A percentile compares a stretch with the other conserved stretches of the same genome.
phyloP scores from a whole-genome alignment of 371 early-diverging fungal genomes.

The Mortierella sp. region DNA sequence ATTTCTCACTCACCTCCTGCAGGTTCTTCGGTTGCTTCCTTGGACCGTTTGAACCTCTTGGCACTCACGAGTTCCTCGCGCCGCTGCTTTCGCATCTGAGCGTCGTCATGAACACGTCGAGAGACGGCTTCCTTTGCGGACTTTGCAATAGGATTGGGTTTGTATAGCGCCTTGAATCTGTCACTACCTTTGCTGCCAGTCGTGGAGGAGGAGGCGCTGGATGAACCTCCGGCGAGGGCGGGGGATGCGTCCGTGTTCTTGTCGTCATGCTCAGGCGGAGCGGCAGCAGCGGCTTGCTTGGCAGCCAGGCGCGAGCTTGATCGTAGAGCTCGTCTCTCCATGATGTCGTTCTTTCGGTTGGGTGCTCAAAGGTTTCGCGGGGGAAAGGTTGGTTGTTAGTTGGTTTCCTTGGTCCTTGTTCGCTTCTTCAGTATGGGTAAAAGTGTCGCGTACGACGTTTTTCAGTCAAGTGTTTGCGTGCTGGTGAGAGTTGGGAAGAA shows the following conservation, averaged over 20 bases:
- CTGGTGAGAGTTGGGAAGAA: no score
- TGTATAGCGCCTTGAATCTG: conserved; percentile 38
- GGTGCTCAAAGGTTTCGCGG: no score
- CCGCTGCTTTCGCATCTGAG: conserved; percentile 37
- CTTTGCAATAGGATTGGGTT: conserved; percentile 28
- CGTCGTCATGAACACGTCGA: conserved; percentile 37
- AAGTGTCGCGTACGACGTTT: no score
- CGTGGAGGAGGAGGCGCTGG: no score
- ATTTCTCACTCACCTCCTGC: conserved; percentile 12
- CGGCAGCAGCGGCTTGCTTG: conserved; percentile 9
- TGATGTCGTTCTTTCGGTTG: no score
- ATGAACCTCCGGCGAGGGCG: background rate
- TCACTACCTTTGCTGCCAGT: conserved; percentile 1
- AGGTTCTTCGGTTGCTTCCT: conserved; percentile 17
- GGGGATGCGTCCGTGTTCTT: conserved; percentile 28
- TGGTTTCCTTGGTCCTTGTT: no score
- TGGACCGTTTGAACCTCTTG: conserved; percentile 35
- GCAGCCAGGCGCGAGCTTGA: conserved; percentile 39
- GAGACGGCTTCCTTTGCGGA: conserved; percentile 27
- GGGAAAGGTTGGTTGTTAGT: no score
- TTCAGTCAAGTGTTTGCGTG: no score
- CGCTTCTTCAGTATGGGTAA: no score
- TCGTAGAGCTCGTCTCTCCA: conserved; percentile 50
- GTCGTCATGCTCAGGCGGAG: conserved; percentile 5
- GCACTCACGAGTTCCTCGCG: conserved; percentile 39